Percentiles rank a stretch among this genome's conserved stretches.
phyloP scores from a whole-genome alignment of 2,329 filamentous ascomycete genomes.

The Cryoendolithus antarcticus region DNA sequence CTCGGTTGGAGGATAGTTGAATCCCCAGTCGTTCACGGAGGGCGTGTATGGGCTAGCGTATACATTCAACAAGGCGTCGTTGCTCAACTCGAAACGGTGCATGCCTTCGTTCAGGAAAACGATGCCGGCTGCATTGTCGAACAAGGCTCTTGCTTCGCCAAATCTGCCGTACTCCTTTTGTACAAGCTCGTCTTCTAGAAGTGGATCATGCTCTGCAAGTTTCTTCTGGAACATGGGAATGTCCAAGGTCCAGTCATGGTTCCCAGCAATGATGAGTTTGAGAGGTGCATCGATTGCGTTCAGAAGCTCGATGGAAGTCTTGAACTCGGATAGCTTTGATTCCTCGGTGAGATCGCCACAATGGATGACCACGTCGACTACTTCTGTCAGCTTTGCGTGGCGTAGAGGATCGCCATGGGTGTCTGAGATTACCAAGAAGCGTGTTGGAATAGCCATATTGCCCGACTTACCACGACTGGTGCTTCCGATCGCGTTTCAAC shows the following conservation, averaged over 20 bases:
- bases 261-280: constrained; percentile 28
- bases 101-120: constrained; percentile 42
- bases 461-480: too few relatives aligned
- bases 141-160: constrained; percentile 19
- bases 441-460: constrained; percentile 2
- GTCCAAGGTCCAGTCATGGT: constrained; percentile 24
- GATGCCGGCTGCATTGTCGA: constrained; percentile 29
- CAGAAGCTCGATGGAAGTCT: constrained; percentile 18
- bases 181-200: constrained; percentile 19
- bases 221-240: constrained; percentile 24
- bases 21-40: constrained; percentile 41
- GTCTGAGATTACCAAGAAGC: constrained; percentile 16
- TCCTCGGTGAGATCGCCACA: constrained; percentile 28
- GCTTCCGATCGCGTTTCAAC: too few relatives aligned
- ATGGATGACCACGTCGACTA: constrained; percentile 27
- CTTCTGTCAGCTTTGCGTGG: background rate
- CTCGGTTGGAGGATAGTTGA: constrained; percentile 39
- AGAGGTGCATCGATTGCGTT: constrained; percentile 20
- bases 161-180: constrained; percentile 28
- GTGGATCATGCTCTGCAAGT: constrained; percentile 16
- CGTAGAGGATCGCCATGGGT: constrained; percentile 13
- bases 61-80: constrained; percentile 37
- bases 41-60: constrained; percentile 44
- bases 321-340: constrained; percentile 21
- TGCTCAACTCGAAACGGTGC: constrained; percentile 32